Percentiles rank a stretch among this genome's conserved stretches.
phyloP scores from a whole-genome alignment of 2,329 filamentous ascomycete genomes.

The Cordyceps fumosorosea region DNA sequence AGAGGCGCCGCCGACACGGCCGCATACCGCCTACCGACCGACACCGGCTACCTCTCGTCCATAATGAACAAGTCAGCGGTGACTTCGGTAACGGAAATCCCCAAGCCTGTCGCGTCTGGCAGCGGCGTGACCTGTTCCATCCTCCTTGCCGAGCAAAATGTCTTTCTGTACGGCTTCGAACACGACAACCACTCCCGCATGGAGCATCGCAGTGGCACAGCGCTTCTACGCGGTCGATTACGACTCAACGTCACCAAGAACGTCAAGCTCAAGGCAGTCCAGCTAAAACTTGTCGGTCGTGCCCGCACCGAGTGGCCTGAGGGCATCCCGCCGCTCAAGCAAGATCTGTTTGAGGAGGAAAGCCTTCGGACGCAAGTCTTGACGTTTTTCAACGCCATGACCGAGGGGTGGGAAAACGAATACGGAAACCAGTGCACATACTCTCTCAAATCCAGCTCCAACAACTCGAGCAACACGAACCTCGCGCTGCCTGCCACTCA shows the following conservation, averaged over 20 bases:
- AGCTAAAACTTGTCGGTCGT: conserved; percentile 76
- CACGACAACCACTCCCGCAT: conserved; percentile 51
- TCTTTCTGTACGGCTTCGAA: conserved; percentile 75
- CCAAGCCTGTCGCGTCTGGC: conserved; percentile 72
- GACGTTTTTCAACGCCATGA: conserved; percentile 82
- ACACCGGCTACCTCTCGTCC: conserved; percentile 2
- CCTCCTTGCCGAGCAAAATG: conserved; percentile 68
- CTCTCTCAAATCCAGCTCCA: conserved; percentile 34
- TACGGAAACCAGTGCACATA: conserved; percentile 60
- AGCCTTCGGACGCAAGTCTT: conserved; percentile 81
- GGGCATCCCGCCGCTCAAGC: conserved; percentile 82
- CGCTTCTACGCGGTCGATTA: conserved; percentile 78
- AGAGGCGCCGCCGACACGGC: neutral
- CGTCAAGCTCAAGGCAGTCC: conserved; percentile 87
- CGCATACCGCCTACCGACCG: conserved; percentile 2
- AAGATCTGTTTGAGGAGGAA: conserved; percentile 76
- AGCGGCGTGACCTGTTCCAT: conserved; percentile 71
- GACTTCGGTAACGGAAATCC: conserved; percentile 48
- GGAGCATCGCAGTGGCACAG: conserved; percentile 61
- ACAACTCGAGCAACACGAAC: conserved; percentile 30
- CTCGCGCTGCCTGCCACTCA: conserved; percentile 19
- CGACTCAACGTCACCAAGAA: conserved; percentile 79
- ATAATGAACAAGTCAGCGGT: conserved; percentile 43
- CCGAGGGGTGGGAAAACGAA: conserved; percentile 52
- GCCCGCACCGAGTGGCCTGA: conserved; percentile 95